Evolutionary conservation across 768 basidiomycete genomes (phyloP).

Genomic region (Saitozyma podzolica): DNA sequence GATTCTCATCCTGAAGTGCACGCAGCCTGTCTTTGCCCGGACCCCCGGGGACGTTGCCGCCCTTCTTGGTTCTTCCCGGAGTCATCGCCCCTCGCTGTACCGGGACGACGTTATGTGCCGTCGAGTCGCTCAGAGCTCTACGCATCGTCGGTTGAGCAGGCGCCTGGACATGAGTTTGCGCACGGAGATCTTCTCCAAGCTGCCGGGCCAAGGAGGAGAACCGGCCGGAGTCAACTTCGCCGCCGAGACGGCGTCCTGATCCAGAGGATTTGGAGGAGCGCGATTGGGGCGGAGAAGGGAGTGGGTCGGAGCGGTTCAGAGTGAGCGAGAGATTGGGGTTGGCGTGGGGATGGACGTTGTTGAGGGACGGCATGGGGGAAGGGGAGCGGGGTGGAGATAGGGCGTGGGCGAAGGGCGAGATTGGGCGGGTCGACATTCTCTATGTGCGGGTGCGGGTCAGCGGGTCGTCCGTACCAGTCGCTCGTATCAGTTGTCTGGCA

Average conservation of each 20-base stretch:
- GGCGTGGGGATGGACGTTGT: slow-evolving; percentile 1
- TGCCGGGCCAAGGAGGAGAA: not conserved
- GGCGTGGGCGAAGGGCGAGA: slow-evolving; percentile 43
- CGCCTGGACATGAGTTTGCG: not conserved
- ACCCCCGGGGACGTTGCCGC: not conserved
- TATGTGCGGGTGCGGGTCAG: not conserved
- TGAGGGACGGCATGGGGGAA: slow-evolving; percentile 26
- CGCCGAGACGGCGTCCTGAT: not conserved
- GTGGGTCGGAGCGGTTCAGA: slow-evolving; percentile 32
- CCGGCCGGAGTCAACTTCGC: too few relatives aligned
- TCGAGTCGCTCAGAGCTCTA: slow-evolving; percentile 30
- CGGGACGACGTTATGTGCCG: slow-evolving; percentile 20
- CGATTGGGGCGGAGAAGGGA: slow-evolving; percentile 35
- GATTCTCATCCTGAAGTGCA: slow-evolving; percentile 6
- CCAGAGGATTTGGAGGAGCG: slow-evolving; percentile 4
- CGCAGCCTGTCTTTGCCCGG: slow-evolving; percentile 8
- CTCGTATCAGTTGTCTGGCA: not conserved
- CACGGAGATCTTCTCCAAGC: slow-evolving; percentile 13
- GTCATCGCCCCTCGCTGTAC: not conserved
- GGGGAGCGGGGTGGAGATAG: slow-evolving; percentile 43
- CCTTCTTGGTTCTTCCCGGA: not conserved
- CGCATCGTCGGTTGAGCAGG: slow-evolving; percentile 5
- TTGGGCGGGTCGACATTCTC: slow-evolving; percentile 33
- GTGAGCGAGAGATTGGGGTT: slow-evolving; percentile 36
- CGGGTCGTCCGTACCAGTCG: too few relatives aligned